These are phyloP conservation scores for Blumeria hordei DNA, from an alignment of 2,329 filamentous ascomycete species.

Conservation along the genomic window DNA sequence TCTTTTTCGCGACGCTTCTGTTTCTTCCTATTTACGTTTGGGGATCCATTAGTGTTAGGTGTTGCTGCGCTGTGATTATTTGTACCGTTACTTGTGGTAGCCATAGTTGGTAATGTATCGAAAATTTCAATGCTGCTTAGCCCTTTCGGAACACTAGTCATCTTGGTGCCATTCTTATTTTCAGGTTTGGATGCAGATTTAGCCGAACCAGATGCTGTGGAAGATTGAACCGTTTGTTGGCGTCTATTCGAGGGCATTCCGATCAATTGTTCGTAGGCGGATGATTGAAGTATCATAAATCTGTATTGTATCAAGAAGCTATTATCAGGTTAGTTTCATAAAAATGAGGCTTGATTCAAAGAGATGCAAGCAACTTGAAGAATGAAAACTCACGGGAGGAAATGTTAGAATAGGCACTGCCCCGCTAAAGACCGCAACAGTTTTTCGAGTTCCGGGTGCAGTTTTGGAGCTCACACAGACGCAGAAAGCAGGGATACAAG, in stretches of 20 bases:
- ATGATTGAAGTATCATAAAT: slow-evolving; percentile 4
- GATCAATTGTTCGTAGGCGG: slow-evolving; percentile 5
- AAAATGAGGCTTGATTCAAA: background rate
- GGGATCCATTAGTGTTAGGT: slow-evolving; percentile 14
- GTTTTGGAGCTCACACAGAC: background rate
- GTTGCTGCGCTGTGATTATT: slow-evolving; percentile 12
- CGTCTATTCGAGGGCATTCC: slow-evolving; percentile 28
- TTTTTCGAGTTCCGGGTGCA: slow-evolving; percentile 3
- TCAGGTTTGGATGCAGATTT: slow-evolving; percentile 35
- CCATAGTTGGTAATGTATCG: slow-evolving; percentile 24
- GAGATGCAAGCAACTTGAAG: too few relatives aligned
- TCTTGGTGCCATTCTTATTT: slow-evolving; percentile 46
- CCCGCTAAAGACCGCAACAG: slow-evolving; percentile 13
- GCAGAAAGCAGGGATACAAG: background rate
- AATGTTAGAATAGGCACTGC: slow-evolving; percentile 7
- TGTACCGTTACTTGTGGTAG: slow-evolving; percentile 13
- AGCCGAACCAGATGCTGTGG: slow-evolving; percentile 24
- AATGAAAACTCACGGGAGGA: slow-evolving; percentile 1
- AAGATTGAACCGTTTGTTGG: slow-evolving; percentile 23
- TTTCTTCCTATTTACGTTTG: slow-evolving; percentile 70
- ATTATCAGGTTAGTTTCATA: slow-evolving; percentile 3
- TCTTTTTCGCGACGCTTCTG: slow-evolving; percentile 74
- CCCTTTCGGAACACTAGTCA: slow-evolving; percentile 38
- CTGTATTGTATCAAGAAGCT: slow-evolving; percentile 4
- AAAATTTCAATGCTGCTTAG: slow-evolving; percentile 24